Conservation (phyloP, 176 grass and related monocot species). For the Rhynchospora tenuis region DNA sequence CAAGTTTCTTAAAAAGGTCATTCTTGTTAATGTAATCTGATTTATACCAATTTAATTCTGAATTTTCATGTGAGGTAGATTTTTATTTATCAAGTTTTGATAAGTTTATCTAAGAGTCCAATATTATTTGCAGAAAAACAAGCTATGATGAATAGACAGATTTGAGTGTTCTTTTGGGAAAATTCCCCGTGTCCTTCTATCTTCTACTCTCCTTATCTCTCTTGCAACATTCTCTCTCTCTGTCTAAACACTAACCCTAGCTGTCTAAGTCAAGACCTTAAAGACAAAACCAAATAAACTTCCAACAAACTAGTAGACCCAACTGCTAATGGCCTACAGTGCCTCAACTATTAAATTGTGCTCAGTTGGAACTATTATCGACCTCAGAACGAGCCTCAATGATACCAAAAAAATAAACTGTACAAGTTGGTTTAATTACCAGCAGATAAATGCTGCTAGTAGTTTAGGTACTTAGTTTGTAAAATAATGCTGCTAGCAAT, state of each 20-base stretch:
- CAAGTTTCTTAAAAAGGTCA: background rate
- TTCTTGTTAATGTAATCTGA: background rate
- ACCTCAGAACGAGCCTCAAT: background rate
- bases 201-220: background rate
- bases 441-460: background rate
- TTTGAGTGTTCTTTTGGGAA: background rate
- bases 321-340: background rate
- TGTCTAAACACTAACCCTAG: background rate
- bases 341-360: background rate
- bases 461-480: too few species aligned
- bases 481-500: background rate
- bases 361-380: background rate
- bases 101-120: background rate
- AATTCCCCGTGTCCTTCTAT: background rate
- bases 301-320: background rate
- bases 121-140: background rate
- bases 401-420: background rate
- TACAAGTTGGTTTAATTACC: background rate
- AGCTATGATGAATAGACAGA: background rate
- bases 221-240: background rate
- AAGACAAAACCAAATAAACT: background rate
- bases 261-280: background rate
- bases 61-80: background rate
- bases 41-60: background rate
- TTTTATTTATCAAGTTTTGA: background rate